phyloP scores from a whole-genome alignment of 106 monocot genomes.

The Amphibolis antarctica region DNA sequence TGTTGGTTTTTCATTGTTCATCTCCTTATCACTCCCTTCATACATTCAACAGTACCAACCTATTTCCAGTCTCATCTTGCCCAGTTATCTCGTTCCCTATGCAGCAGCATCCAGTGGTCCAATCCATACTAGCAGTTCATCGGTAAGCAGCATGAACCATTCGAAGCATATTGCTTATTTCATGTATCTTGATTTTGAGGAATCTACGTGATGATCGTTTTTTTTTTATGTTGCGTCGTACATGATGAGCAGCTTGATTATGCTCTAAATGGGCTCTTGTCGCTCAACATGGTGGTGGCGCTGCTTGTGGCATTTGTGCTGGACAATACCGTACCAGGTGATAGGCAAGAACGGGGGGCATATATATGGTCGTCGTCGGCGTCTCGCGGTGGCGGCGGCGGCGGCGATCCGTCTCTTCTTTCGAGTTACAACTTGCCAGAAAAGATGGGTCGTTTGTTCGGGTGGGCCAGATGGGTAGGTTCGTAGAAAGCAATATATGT shows the following conservation, averaged over 20 bases:
- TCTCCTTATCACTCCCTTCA: constrained; percentile 78
- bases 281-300: constrained; percentile 92
- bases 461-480: constrained; percentile 82
- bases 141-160: constrained; percentile 21
- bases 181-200: background rate
- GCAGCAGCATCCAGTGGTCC: constrained; percentile 88
- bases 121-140: constrained; percentile 37
- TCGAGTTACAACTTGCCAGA: constrained; percentile 51
- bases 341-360: constrained; percentile 77
- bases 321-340: constrained; percentile 98
- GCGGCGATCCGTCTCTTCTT: constrained; percentile 38
- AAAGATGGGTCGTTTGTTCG: constrained; percentile 47
- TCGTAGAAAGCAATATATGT: constrained; percentile 3
- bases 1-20: constrained; percentile 93
- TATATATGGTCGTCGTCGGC: constrained; percentile 70
- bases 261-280: constrained; percentile 67
- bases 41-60: constrained; percentile 88
- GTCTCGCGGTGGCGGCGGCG: constrained; percentile 4
- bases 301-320: constrained; percentile 73
- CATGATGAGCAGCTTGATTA: constrained; percentile 48
- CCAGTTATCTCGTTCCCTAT: constrained; percentile 87
- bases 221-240: background rate
- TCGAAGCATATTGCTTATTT: background rate
- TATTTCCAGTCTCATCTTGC: constrained; percentile 65
- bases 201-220: background rate